Evolutionary conservation across 805 yeast genomes (phyloP), one percentile per base, ranked within the genome.

Genomic region (Vanderwaltozyma tropicalis): DNA sequence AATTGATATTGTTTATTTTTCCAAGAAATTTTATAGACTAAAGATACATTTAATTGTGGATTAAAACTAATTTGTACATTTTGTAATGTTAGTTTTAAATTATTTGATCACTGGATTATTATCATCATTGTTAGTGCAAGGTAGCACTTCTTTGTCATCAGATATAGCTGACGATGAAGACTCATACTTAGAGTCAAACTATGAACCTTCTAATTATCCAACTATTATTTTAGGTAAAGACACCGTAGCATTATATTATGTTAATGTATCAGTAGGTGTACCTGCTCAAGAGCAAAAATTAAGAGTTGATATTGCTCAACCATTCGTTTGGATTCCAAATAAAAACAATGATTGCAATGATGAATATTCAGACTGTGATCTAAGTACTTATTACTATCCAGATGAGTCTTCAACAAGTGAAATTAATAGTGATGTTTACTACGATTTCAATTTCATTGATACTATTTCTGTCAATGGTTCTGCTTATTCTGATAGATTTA

Each of bases 231-330:
- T 58, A 10, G 59, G 61, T 12, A 49, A 42, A 32, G 53, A 48
- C 41, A 13, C 18, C 10, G 32, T 35, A 10, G 47, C 52, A 3
- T 31, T 53, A 6, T 64, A 60, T 45, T 59, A 52, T 36, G 57
- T 59, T 8, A 59, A 63, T 28, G 44, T 54, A 0, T 37, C 62
- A 0, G 30, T 62, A 21, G 70, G 69, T 3, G 41, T 45, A 0
- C 61, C 64, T 1, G 37, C 39, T 0, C 68, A 64, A 41, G 10
- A 18, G 1, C 59, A 53, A 15, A 32, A 31, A 10, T 41, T 67
- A 4, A 47, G 62, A 24, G 43, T 67, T 2, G 71, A 66, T 42
- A 55, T 60, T 8, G 53, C 62, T 5, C 65, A 64, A 35, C 68
- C 69, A 1, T 63, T 58, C 35, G 34, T 56, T 2, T 66, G 69